Evolutionary conservation across 208 protist species (phyloP).

Genomic region (Lotmaria passim): DNA sequence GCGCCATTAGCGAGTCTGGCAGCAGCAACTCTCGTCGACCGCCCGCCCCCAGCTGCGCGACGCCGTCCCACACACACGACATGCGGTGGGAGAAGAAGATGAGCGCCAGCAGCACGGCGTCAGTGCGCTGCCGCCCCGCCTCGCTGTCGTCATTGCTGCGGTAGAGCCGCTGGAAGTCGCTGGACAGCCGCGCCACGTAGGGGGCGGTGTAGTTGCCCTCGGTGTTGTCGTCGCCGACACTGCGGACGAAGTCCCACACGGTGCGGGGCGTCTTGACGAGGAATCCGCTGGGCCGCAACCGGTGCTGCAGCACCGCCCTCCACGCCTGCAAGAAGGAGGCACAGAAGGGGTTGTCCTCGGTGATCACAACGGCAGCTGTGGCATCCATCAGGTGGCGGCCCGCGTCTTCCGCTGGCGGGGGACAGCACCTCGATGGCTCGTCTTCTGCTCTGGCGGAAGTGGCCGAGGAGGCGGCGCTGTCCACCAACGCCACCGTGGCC

Average conservation of each 20-base stretch:
- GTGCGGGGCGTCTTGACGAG: constrained; percentile 31
- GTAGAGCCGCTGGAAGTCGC: constrained; percentile 27
- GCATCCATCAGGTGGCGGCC: not conserved
- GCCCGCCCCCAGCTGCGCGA: constrained; percentile 12
- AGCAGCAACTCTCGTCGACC: constrained; percentile 23
- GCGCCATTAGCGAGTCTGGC: constrained; percentile 13
- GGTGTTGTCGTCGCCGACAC: constrained; percentile 30
- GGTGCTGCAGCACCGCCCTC: constrained; percentile 38
- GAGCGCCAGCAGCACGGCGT: constrained; percentile 25
- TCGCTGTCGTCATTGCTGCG: constrained; percentile 23
- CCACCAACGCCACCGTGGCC: constrained; percentile 8
- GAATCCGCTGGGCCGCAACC: constrained; percentile 34
- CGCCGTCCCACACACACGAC: constrained; percentile 17
- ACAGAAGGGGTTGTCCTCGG: constrained; percentile 12
- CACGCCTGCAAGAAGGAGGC: constrained; percentile 32
- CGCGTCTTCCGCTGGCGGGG: constrained; percentile 7
- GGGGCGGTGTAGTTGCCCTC: constrained; percentile 30
- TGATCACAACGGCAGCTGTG: not conserved
- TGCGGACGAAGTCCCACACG: constrained; percentile 37
- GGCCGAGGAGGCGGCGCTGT: not conserved
- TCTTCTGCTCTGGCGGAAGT: no score
- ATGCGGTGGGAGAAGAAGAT: constrained; percentile 25
- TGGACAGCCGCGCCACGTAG: constrained; percentile 21
- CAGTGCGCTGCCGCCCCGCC: constrained; percentile 13
- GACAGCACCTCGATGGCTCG: no score